phyloP scores from a whole-genome alignment of 257 asterid species.

The Marsdenia floribunda region DNA sequence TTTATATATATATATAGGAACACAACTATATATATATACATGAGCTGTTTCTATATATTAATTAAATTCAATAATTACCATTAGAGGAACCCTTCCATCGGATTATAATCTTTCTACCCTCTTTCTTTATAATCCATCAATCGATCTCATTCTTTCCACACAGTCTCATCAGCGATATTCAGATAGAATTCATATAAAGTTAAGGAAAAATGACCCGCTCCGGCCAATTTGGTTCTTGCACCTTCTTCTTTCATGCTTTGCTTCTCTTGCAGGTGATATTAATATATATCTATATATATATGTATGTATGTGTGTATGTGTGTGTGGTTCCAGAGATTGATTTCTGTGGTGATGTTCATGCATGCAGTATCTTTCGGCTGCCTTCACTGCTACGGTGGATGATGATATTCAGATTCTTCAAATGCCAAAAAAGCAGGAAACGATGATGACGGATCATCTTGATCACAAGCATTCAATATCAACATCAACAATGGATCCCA shows the following conservation, averaged over 20 bases:
- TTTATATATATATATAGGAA: too few species aligned
- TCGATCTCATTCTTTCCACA: too few species aligned
- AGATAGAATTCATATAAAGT: neutral
- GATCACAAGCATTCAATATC: slow-evolving; percentile 6
- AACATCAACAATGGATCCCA: slow-evolving; percentile 4
- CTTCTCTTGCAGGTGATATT: slow-evolving; percentile 17
- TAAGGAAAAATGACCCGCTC: neutral
- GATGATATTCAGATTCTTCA: neutral
- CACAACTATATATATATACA: too few species aligned
- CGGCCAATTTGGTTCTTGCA: slow-evolving; percentile 10
- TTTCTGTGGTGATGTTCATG: neutral
- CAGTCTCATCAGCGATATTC: neutral
- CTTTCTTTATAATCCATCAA: too few species aligned
- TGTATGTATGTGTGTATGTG: too few species aligned
- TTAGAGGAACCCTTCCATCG: too few species aligned
- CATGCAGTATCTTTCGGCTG: slow-evolving; percentile 14
- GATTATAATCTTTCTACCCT: too few species aligned
- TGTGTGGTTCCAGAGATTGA: too few species aligned
- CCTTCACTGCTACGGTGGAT: neutral
- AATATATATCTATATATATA: neutral
- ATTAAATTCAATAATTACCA: too few species aligned
- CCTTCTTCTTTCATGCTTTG: slow-evolving; percentile 16
- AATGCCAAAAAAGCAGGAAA: too few species aligned
- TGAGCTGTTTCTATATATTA: too few species aligned
- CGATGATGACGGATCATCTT: too few species aligned